Conservation (phyloP, 179 eudicot genomes). For the Silene vulgaris region DNA sequence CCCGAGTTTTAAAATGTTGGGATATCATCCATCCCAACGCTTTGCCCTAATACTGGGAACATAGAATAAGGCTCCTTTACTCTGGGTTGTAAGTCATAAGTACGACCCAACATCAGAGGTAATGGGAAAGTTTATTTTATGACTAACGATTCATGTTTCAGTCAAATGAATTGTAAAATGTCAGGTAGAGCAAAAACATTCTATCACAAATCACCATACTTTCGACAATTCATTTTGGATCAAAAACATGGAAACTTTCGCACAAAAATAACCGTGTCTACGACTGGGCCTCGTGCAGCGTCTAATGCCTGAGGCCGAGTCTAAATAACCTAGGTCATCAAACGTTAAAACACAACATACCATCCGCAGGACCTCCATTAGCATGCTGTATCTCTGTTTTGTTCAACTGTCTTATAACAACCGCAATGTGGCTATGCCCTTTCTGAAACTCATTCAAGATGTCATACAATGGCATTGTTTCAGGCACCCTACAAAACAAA, state of each 20-base stretch:
- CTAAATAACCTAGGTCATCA: neutral
- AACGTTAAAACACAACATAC: conserved; percentile 31
- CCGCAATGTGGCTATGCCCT: conserved; percentile 99
- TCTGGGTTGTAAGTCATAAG: neutral
- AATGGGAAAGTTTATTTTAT: neutral
- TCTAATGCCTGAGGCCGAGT: neutral
- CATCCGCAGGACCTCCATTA: conserved; percentile 28
- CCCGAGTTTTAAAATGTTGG: too few relatives aligned
- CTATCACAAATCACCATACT: too few relatives aligned
- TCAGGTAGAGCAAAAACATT: too few relatives aligned
- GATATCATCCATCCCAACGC: neutral
- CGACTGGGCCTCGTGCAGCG: too few relatives aligned
- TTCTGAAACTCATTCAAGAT: conserved; percentile 96
- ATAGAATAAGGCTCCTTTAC: neutral
- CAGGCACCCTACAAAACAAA: conserved; percentile 55
- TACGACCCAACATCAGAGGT: too few relatives aligned
- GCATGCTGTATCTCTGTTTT: conserved; percentile 33
- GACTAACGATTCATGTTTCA: neutral
- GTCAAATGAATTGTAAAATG: neutral
- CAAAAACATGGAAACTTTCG: too few relatives aligned
- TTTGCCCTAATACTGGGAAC: neutral
- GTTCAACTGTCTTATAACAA: conserved; percentile 59
- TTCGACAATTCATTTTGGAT: too few relatives aligned
- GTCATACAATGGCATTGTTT: conserved; percentile 81
- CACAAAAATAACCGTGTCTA: too few relatives aligned